Conservation (phyloP, 2,329 filamentous ascomycete genomes). For the Cercospora citrullina region DNA sequence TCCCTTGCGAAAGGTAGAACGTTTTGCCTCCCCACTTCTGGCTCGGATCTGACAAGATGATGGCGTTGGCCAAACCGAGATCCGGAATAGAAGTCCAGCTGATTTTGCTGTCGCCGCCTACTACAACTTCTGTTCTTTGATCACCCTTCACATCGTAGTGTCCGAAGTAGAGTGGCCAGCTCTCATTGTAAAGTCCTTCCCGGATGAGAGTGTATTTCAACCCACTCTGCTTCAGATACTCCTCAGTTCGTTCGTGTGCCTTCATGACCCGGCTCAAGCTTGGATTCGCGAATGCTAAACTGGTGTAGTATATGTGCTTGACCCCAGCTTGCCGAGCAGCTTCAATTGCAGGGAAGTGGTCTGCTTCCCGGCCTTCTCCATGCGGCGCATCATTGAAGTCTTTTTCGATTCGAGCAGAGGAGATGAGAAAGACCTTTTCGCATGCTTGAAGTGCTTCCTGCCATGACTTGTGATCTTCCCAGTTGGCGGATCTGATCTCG, state of each 20-base stretch:
- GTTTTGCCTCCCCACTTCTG: conserved; percentile 41
- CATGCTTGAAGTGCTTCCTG: conserved; percentile 41
- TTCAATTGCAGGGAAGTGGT: conserved; percentile 47
- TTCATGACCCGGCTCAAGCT: conserved; percentile 48
- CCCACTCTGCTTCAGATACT: conserved; percentile 38
- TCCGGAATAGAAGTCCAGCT: conserved; percentile 49
- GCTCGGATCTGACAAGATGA: conserved; percentile 39
- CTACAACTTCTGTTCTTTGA: conserved; percentile 38
- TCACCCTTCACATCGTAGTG: conserved; percentile 44
- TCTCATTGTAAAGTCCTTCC: conserved; percentile 49
- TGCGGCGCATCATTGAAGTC: conserved; percentile 47
- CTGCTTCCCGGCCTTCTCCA: conserved; percentile 46
- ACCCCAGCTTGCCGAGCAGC: conserved; percentile 45
- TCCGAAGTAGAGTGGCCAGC: conserved; percentile 51
- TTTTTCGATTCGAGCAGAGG: conserved; percentile 45
- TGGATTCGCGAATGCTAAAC: conserved; percentile 45
- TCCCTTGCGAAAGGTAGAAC: conserved; percentile 41
- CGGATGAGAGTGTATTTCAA: conserved; percentile 43
- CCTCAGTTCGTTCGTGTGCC: conserved; percentile 50
- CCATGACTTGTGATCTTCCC: conserved; percentile 42
- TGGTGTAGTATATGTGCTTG: conserved; percentile 50
- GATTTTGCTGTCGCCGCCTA: conserved; percentile 46
- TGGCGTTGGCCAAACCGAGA: conserved; percentile 46
- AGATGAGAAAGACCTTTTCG: conserved; percentile 49
- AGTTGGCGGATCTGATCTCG: conserved; percentile 43